phyloP scores from a whole-genome alignment of 2,329 filamentous ascomycete species.

The Didymella lethalis region DNA sequence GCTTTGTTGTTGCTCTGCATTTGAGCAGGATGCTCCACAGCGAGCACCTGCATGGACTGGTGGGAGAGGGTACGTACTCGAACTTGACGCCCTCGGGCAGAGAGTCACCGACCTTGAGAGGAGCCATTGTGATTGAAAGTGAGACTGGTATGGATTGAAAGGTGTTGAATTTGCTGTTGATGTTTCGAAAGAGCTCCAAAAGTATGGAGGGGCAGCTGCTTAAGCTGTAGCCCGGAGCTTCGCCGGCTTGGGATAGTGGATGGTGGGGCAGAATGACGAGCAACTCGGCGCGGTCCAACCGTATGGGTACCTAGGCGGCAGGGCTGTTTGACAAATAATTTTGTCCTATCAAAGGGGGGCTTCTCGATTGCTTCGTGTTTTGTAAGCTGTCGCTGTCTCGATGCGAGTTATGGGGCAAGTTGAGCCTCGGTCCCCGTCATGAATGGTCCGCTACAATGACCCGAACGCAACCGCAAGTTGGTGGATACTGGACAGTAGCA shows the following conservation, averaged over 20 bases:
- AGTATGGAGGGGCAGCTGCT: constrained; percentile 24
- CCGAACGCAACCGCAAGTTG: neutral
- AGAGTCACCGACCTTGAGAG: constrained; percentile 79
- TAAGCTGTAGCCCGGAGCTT: constrained; percentile 23
- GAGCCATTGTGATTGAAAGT: constrained; percentile 60
- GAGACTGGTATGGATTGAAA: neutral
- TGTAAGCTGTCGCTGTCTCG: constrained; percentile 14
- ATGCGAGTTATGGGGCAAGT: constrained; percentile 5
- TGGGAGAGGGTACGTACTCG: constrained; percentile 59
- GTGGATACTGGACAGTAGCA: neutral
- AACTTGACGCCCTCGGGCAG: constrained; percentile 86
- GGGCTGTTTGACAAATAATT: constrained; percentile 23
- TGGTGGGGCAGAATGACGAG: constrained; percentile 23
- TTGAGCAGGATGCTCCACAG: neutral
- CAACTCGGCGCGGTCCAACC: constrained; percentile 4
- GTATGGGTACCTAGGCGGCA: constrained; percentile 19
- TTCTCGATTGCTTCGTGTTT: constrained; percentile 2
- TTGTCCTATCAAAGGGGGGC: constrained; percentile 10
- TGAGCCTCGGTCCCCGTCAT: constrained; percentile 4
- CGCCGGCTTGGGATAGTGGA: constrained; percentile 6
- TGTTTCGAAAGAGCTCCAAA: constrained; percentile 5
- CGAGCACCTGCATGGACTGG: constrained; percentile 14
- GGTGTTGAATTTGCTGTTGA: neutral
- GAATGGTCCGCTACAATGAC: neutral
- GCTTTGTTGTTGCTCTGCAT: neutral